Conservation (phyloP, 371 early-diverging fungal genomes). For the Mortierella sp. region DNA sequence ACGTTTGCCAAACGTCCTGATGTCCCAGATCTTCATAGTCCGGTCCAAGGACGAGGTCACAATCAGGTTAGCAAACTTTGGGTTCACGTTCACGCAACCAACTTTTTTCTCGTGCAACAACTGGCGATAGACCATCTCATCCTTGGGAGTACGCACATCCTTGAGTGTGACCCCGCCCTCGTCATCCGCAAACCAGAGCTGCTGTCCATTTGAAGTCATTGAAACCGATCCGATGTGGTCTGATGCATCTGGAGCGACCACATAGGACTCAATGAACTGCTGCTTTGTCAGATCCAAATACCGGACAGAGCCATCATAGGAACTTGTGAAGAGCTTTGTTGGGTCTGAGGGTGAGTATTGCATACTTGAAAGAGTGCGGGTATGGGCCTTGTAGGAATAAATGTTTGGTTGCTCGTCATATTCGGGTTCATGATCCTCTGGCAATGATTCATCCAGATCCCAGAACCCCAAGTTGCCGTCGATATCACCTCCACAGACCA, state of each 20-base stretch:
- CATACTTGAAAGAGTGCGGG: slow-evolving; percentile 64
- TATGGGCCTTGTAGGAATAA: slow-evolving; percentile 71
- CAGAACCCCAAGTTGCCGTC: slow-evolving; percentile 76
- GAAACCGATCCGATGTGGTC: slow-evolving; percentile 61
- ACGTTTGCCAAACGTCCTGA: slow-evolving; percentile 61
- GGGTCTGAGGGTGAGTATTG: slow-evolving; percentile 63
- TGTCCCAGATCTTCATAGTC: slow-evolving; percentile 80
- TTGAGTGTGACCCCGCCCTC: slow-evolving; percentile 67
- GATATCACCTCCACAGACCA: slow-evolving; percentile 73
- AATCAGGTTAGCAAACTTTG: slow-evolving; percentile 68
- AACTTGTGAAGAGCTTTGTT: slow-evolving; percentile 65
- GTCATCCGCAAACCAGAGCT: slow-evolving; percentile 70
- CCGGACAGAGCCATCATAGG: slow-evolving; percentile 76
- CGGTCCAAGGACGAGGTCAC: slow-evolving; percentile 77
- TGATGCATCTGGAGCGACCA: slow-evolving; percentile 36
- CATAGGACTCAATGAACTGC: slow-evolving; percentile 61
- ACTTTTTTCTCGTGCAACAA: slow-evolving; percentile 71
- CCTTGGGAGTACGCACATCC: slow-evolving; percentile 62
- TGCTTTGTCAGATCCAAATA: slow-evolving; percentile 70
- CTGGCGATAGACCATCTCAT: slow-evolving; percentile 35
- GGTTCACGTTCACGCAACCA: slow-evolving; percentile 77
- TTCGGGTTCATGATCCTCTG: slow-evolving; percentile 58
- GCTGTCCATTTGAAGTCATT: slow-evolving; percentile 57
- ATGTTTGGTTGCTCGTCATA: slow-evolving; percentile 63
- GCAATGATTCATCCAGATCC: slow-evolving; percentile 63